Conservation (phyloP, 1,139 yeast genomes). For the Saccharomyces hybrid region DNA sequence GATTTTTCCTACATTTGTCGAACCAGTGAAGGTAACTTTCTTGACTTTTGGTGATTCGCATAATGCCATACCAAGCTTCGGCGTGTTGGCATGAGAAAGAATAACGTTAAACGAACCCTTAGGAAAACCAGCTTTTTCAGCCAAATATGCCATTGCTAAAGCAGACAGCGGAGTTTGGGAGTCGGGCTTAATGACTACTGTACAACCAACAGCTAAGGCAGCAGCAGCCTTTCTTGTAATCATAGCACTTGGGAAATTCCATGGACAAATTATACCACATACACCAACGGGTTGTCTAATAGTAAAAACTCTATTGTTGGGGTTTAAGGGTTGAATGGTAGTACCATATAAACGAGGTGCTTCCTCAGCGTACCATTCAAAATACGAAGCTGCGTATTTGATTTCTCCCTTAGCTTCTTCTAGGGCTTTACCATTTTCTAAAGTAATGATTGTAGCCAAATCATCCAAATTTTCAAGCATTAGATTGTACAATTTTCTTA, state of each 20-base stretch:
- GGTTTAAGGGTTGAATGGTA: constrained; percentile 56
- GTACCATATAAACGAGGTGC: constrained; percentile 74
- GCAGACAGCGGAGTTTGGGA: constrained; percentile 85
- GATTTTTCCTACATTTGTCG: constrained; percentile 74
- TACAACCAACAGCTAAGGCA: constrained; percentile 89
- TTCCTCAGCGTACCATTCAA: constrained; percentile 84
- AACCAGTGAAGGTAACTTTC: constrained; percentile 86
- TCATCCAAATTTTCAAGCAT: constrained; percentile 65
- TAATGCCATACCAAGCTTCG: constrained; percentile 56
- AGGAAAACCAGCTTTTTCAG: constrained; percentile 81
- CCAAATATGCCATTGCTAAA: constrained; percentile 65
- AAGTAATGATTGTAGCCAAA: constrained; percentile 61
- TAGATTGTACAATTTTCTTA: constrained; percentile 54
- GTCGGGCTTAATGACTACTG: constrained; percentile 85
- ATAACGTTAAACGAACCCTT: constrained; percentile 71
- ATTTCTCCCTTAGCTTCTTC: constrained; percentile 74
- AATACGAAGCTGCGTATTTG: constrained; percentile 66
- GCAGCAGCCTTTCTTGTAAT: constrained; percentile 87
- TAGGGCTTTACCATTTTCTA: constrained; percentile 80
- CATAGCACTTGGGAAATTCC: constrained; percentile 97
- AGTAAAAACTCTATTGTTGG: constrained; percentile 54
- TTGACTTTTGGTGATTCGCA: constrained; percentile 62
- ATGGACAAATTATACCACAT: constrained; percentile 85
- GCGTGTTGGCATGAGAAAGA: constrained; percentile 46
- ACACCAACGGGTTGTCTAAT: constrained; percentile 81